Evolutionary conservation across 78 protist species (phyloP).

Genomic region (Speleostelium caveatum): DNA sequence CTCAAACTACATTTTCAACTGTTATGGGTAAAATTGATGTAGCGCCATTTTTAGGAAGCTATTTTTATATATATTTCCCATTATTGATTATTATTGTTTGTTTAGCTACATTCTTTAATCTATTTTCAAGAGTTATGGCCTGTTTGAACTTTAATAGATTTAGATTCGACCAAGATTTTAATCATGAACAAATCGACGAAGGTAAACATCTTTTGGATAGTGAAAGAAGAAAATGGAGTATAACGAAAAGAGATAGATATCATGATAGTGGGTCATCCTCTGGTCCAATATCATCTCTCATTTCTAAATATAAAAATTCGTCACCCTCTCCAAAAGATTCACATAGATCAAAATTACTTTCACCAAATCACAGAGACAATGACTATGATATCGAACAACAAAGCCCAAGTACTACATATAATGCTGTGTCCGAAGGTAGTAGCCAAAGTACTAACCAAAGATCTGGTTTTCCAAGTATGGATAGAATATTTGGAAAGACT

Average conservation of each 20-base stretch:
- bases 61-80: constrained; percentile 80
- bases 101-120: constrained; percentile 53
- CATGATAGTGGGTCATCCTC: neutral
- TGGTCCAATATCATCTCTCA: neutral
- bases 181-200: constrained; percentile 69
- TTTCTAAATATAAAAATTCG: neutral
- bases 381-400: neutral
- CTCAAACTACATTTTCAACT: constrained; percentile 19
- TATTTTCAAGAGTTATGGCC: constrained; percentile 56
- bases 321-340: no score
- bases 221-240: constrained; percentile 25
- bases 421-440: neutral
- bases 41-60: constrained; percentile 67
- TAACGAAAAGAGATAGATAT: no score
- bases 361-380: neutral
- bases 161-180: constrained; percentile 58
- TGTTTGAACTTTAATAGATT: constrained; percentile 42
- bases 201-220: constrained; percentile 33
- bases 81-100: constrained; percentile 67
- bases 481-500: neutral
- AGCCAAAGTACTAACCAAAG: neutral
- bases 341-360: no score
- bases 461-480: constrained; percentile 13
- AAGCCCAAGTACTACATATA: neutral
- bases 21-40: constrained; percentile 58